Percentiles rank a stretch among this genome's conserved stretches.
These are phyloP conservation scores for Delitschia confertaspora DNA, from an alignment of 495 filamentous ascomycete species.

Conservation along the genomic window DNA sequence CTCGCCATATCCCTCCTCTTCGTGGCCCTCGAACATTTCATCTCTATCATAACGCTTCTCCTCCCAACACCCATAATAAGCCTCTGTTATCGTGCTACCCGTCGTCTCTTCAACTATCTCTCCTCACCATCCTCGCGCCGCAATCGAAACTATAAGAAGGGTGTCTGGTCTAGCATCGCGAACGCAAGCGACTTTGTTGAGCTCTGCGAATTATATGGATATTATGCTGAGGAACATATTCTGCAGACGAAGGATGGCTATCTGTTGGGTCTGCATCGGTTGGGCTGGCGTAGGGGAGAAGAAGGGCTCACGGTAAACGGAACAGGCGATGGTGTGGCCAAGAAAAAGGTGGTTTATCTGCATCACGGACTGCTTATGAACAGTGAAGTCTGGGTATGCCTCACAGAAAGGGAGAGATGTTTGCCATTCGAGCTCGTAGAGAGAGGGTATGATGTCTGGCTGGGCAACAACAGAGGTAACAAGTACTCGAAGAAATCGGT, in stretches of 20 bases:
- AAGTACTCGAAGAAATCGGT: constrained; percentile 96
- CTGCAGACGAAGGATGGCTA: constrained; percentile 93
- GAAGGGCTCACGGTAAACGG: constrained; percentile 70
- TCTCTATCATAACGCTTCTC: constrained; percentile 81
- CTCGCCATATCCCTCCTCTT: constrained; percentile 74
- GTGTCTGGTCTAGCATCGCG: constrained; percentile 44
- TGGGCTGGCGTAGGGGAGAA: constrained; percentile 73
- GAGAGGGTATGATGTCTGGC: constrained; percentile 91
- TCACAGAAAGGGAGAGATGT: constrained; percentile 75
- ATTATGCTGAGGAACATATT: constrained; percentile 90
- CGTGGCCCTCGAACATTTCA: constrained; percentile 67
- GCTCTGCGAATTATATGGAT: constrained; percentile 78
- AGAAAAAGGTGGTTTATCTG: constrained; percentile 84
- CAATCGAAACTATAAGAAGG: constrained; percentile 50
- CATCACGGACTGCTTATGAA: constrained; percentile 98
- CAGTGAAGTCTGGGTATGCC: constrained; percentile 95
- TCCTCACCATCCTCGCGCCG: constrained; percentile 58
- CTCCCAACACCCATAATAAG: constrained; percentile 63
- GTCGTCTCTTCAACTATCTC: constrained; percentile 71
- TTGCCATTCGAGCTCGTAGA: constrained; percentile 87
- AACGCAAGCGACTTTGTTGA: constrained; percentile 83
- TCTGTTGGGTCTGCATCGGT: constrained; percentile 78
- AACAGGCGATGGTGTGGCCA: constrained; percentile 44
- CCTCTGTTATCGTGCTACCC: constrained; percentile 75
- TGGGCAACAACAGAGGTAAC: constrained; percentile 96